A percentile compares a stretch with the other conserved stretches of the same genome.
phyloP scores from a whole-genome alignment of 1,284 basidiomycete genomes.

The Irpex sp. region DNA sequence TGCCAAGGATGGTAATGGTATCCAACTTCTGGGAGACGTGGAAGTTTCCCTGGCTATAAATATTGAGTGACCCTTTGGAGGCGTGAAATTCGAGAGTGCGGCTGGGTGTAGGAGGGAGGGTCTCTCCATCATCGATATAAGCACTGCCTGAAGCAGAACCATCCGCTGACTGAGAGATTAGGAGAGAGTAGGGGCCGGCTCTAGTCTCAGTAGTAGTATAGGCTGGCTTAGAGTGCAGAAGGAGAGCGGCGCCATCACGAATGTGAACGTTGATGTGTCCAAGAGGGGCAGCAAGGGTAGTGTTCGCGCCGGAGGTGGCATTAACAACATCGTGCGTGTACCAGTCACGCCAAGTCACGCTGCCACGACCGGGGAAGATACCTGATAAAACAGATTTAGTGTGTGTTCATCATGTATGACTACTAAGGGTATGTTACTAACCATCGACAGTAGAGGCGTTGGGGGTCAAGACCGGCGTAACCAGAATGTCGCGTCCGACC shows the following conservation, averaged over 20 bases:
- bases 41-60: constrained; percentile 33
- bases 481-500: constrained; percentile 63
- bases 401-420: neutral
- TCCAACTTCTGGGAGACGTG: constrained; percentile 26
- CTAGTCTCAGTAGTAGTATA: constrained; percentile 60
- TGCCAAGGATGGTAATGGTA: constrained; percentile 32
- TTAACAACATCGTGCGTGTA: constrained; percentile 60
- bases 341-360: constrained; percentile 70
- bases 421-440: constrained; percentile 21
- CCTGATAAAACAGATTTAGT: constrained; percentile 27
- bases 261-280: constrained; percentile 70
- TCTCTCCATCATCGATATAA: constrained; percentile 65
- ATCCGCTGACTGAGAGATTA: constrained; percentile 45
- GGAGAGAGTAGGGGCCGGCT: constrained; percentile 48
- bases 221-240: constrained; percentile 51
- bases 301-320: constrained; percentile 33
- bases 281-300: constrained; percentile 52
- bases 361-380: constrained; percentile 57
- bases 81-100: constrained; percentile 39
- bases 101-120: constrained; percentile 46
- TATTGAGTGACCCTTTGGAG: constrained; percentile 26
- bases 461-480: constrained; percentile 70
- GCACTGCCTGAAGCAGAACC: constrained; percentile 49
- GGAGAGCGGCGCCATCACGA: constrained; percentile 51
- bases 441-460: constrained; percentile 52